Base-by-base conservation (phyloP, 1,284 basidiomycete genomes). In the Trichosporon coremiiforme region DNA sequence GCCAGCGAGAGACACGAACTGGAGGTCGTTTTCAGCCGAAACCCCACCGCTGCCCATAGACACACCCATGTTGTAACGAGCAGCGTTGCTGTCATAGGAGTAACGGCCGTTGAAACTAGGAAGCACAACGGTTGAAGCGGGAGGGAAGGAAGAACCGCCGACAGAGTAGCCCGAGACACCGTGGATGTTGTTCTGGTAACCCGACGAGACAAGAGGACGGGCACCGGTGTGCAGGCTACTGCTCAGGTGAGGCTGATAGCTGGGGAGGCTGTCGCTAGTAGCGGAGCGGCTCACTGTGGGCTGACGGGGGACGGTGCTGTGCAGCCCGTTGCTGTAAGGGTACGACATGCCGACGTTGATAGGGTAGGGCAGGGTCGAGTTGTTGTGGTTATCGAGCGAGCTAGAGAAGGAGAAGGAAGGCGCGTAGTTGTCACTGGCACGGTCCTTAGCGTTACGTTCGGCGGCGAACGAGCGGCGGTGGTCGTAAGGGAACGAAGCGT, bases 181-280 rank as follows among this genome's bases (percentile, higher is more conserved):
- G 29, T 60, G 57, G 31, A 60, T 60, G 29, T 35, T 47, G 29
- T 38, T 55, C 31, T 31, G 33, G 68, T 66, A 66, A 38, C 47
- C 45, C 38, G 29, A 77, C 66, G 63, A 75, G 41, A 75, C 76
- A 22, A 82, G 73, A 2, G 78, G 77, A n/a, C 77, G 73, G 2
- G 79, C 79, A 9, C 73, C 70, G 15, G 80, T 79, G 22, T 76
- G 66, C 2, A 75, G 71, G 31, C 65, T 70, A 29, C 68, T 68
- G 66, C 69, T 62, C 10, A 73, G n/a, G 29, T 75, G 70, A n/a
- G 67, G 66, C 22, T 75, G 73, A 67, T 78, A 80, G 33, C 71
- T 74, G 0, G 80, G 80, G 9, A 82, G 66, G 6, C 80, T 80
- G 57, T 82, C 80, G 29, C 74, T 76, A 15, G 80, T 82, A 66